Base-by-base conservation (phyloP, 441 rosid species). In the Manihot esculenta region DNA sequence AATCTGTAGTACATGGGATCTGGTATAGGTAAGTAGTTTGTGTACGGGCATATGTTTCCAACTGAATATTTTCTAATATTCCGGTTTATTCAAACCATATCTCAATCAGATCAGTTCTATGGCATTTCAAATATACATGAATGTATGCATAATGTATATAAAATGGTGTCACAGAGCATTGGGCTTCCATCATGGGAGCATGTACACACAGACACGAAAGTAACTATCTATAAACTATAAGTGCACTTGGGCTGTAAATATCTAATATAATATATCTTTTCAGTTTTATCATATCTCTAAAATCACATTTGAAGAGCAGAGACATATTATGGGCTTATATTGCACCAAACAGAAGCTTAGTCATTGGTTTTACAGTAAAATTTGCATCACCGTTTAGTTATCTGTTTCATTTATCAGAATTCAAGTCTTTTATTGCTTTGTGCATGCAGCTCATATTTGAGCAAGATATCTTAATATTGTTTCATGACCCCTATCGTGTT, bases 401-500 rank as follows among this genome's bases (percentile, higher is more conserved):
- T 58, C 3, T n/a, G n/a, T n/a, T n/a, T n/a, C 7, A n/a, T 18
- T 66, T 26, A 10, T 10, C 54, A 51, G 33, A 66, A 53, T 54
- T 53, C 2, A 18, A 50, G 54, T 65, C 30, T n/a, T 15, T 64
- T 18, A 7, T 51, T 2, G 20, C 9, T 2, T 0, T 27, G 5
- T 68, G 33, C 50, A 15, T 41, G 56, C 21, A 42, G 1, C 53
- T 59, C 33, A 30, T 61, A 49, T 44, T 53, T 62, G n/a, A n/a
- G 24, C 10, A 17, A 2, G 4, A 30, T 30, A 30, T 1, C 26
- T 20, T 50, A 2, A 24, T 38, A 17, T 51, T 38, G 24, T 56
- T 41, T 73, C 56, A 11, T n/a, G 14, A 54, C 49, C 21, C 44
- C 66, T 24, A 26, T 14, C 54, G 44, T 68, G 3, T 76, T 42